Evolutionary conservation across 2,329 filamentous ascomycete genomes (phyloP), one percentile per base, ranked within the genome.

Genomic region (Bipolaris bicolor): DNA sequence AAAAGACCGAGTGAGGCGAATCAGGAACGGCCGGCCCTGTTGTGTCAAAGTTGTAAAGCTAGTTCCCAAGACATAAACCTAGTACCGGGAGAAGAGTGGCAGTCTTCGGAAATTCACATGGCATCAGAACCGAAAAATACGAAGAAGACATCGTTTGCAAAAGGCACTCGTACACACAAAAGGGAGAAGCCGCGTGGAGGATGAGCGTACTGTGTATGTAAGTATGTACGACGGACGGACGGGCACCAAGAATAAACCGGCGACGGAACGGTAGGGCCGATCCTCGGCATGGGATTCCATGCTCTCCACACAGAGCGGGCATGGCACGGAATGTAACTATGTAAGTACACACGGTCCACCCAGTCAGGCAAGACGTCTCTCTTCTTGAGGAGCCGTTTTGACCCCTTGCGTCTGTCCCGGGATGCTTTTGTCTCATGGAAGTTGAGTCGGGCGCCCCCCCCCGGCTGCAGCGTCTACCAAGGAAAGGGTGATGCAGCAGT

Each of bases 181-280:
- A 31, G 3, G 11, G 11, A 31, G 29, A 10, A 10, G 3, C 29
- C 29, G 10, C 10, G 4, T 10, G 29, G 10, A 31, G 10, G 29
- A 16, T 15, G 37, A 10, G 15, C 10, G 16, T 29, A 29, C 22
- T 24, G 7, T 2, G 24, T 18, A 16, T 20, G 37, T 39, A 18
- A 10, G 7, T 20, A 18, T 39, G 22, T 45, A n/a, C 20, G 24
- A 16, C 15, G 15, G 9, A 16, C 15, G 22, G 9, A 29, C 26
- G 9, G 10, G 20, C 20, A 26, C 46, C 34, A 49, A 49, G 46
- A 49, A 49, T 49, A 49, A 39, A 26, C 22, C 31, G 16, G 31
- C 24, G 45, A 22, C 46, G 33, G 46, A 39, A 49, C 22, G 46
- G 46, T 22, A 49, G 46, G 34, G 46, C 46, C 46, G 46, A 49